Conservation (phyloP, 768 basidiomycete genomes). For the Pisolithus albus region DNA sequence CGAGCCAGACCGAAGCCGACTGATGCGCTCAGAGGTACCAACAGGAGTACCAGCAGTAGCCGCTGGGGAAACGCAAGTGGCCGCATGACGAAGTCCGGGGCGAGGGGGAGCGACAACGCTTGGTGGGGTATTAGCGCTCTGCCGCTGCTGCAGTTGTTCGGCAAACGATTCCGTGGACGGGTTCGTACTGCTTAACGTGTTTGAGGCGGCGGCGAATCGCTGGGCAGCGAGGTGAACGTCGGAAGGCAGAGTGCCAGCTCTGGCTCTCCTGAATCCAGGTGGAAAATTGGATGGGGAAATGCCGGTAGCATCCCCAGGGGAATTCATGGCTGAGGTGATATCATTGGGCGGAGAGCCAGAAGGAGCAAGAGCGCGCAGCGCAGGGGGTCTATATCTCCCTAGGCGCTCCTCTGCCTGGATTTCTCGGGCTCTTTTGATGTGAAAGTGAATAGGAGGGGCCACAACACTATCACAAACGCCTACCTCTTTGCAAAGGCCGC, state of each 20-base stretch:
- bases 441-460: slow-evolving; percentile 12
- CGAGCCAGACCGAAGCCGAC: slow-evolving; percentile 87
- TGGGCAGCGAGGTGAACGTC: slow-evolving; percentile 87
- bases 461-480: slow-evolving; percentile 15
- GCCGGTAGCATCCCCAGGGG: slow-evolving; percentile 49
- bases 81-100: slow-evolving; percentile 71
- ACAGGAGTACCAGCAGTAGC: slow-evolving; percentile 35
- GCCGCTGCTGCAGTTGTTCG: slow-evolving; percentile 37
- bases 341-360: slow-evolving; percentile 73
- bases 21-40: slow-evolving; percentile 52
- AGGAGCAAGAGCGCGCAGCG: slow-evolving; percentile 59
- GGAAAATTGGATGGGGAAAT: slow-evolving; percentile 73
- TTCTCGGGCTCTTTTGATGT: slow-evolving; percentile 64
- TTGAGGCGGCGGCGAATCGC: slow-evolving; percentile 65
- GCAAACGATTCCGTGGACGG: slow-evolving; percentile 44
- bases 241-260: slow-evolving; percentile 96
- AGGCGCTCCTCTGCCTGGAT: slow-evolving; percentile 72
- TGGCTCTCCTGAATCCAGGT: slow-evolving; percentile 85
- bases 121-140: slow-evolving; percentile 33
- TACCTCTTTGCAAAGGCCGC: slow-evolving; percentile 87
- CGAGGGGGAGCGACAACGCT: slow-evolving; percentile 44
- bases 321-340: slow-evolving; percentile 47
- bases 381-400: slow-evolving; percentile 73
- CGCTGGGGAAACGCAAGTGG: slow-evolving; percentile 53
- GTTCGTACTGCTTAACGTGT: slow-evolving; percentile 44